Evolutionary conservation across 306 rosid species (phyloP).

Genomic region (Pyrus pyrifolia): DNA sequence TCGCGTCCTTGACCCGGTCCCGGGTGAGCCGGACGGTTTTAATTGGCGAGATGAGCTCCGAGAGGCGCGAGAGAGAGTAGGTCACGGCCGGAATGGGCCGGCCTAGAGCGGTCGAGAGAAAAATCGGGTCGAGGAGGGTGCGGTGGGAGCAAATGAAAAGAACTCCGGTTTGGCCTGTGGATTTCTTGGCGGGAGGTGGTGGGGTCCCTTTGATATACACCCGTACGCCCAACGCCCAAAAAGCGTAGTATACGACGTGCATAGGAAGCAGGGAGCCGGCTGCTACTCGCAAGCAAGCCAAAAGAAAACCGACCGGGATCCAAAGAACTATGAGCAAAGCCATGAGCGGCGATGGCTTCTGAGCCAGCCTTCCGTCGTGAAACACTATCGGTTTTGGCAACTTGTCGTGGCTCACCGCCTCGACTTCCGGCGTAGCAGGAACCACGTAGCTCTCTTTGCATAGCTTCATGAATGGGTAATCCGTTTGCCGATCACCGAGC

Average conservation of each 20-base stretch:
- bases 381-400: conserved; percentile 78
- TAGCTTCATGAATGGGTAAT: conserved; percentile 61
- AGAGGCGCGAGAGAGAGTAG: conserved; percentile 73
- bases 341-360: conserved; percentile 57
- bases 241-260: conserved; percentile 52
- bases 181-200: conserved; percentile 43
- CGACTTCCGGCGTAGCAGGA: conserved; percentile 28
- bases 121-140: conserved; percentile 70
- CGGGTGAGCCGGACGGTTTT: conserved; percentile 58
- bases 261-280: conserved; percentile 73
- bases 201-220: conserved; percentile 60
- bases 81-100: conserved; percentile 76
- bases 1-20: conserved; percentile 48
- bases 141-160: conserved; percentile 73
- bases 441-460: conserved; percentile 76
- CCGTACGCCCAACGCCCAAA: conserved; percentile 64
- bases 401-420: conserved; percentile 41
- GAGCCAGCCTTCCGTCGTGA: conserved; percentile 71
- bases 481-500: conserved; percentile 63
- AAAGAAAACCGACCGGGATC: conserved; percentile 66
- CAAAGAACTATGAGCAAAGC: conserved; percentile 57
- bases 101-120: conserved; percentile 70
- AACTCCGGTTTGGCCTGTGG: conserved; percentile 33
- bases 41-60: conserved; percentile 64
- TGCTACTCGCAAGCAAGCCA: conserved; percentile 60